Evolutionary conservation across 805 yeast species (phyloP), one percentile per base, ranked within the genome.

Genomic region (Blastobotrys americana): DNA sequence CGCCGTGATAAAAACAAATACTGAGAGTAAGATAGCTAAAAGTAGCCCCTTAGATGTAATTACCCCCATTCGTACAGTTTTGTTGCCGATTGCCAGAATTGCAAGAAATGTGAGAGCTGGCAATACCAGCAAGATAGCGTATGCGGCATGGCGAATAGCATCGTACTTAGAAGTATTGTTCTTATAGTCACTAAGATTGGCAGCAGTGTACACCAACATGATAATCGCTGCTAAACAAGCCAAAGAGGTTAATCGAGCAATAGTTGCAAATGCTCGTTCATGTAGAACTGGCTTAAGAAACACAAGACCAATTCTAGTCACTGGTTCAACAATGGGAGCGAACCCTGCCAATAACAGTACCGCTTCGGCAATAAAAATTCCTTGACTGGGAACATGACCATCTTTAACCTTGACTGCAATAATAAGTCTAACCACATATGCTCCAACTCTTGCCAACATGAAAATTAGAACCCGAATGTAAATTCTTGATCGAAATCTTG

Each of bases 321-420:
- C 19, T 13, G 37, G 37, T 19, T 34, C 37, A 34, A 34, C 18
- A 21, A 34, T 16, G 18, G 37, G 20, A 16, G 19, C 37, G 37
- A 34, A 34, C 13, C 37, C 37, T 10, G 37, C 37, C 37, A 34
- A 17, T n/a, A 34, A 13, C 20, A 34, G 37, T 10, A 34, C 19
- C 4, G 19, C 19, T 10, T 34, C 37, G 4, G 37, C 37, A 16
- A 10, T 10, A 34, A 34, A 34, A 5, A 34, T 5, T 5, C 37
- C 37, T 6, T 16, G 16, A 19, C 37, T 34, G 18, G 37, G 37
- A 3, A 16, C 37, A 19, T 34, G 16, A 3, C 37, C 37, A 19
- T 34, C 18, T 21, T 34, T 34, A 21, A 34, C 37, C 16, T 16
- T 34, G 4, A 19, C 19, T 10, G 37, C 37, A 16, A 34, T 34